Percentiles rank a stretch among this genome's conserved stretches.
Conservation (phyloP, 306 rosid genomes). For the Chamaecrista fasciculata region DNA sequence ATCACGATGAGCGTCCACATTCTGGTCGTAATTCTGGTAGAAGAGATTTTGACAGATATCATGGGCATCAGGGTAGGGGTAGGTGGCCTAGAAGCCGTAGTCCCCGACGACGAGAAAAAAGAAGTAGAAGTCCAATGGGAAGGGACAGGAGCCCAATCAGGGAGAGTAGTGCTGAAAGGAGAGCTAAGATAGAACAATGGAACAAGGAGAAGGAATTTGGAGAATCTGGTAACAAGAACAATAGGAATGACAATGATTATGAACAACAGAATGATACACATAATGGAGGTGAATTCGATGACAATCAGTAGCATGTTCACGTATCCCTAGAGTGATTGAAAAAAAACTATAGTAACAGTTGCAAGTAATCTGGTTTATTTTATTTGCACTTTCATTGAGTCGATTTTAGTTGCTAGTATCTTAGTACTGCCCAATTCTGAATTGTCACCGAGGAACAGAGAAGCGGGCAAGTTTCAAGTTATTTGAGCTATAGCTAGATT, state of each 20-base stretch:
- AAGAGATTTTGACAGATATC: conserved; percentile 75
- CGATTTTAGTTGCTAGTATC: conserved; percentile 28
- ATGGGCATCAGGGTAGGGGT: conserved; percentile 54
- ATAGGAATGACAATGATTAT: conserved; percentile 38
- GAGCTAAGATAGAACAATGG: conserved; percentile 96
- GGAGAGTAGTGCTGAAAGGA: conserved; percentile 88
- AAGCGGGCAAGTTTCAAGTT: neutral
- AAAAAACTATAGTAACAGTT: conserved; percentile 21
- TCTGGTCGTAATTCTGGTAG: conserved; percentile 61
- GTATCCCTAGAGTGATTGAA: neutral
- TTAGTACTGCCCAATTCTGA: conserved; percentile 4
- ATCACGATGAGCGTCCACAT: conserved; percentile 67
- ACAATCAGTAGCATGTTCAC: conserved; percentile 40
- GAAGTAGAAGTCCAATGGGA: conserved; percentile 81
- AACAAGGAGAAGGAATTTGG: conserved; percentile 71
- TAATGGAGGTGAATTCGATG: conserved; percentile 46
- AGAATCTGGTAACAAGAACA: conserved; percentile 42
- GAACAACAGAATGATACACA: conserved; percentile 38
- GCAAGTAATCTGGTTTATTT: conserved; percentile 43
- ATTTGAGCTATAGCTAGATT: neutral
- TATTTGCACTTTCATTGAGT: conserved; percentile 18
- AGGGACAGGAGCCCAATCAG: conserved; percentile 69
- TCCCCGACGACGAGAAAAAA: conserved; percentile 71
- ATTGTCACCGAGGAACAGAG: neutral
- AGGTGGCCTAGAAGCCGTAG: conserved; percentile 90